Evolutionary conservation across 2,329 filamentous ascomycete genomes (phyloP).

Genomic region (Clarireedia hainanense): DNA sequence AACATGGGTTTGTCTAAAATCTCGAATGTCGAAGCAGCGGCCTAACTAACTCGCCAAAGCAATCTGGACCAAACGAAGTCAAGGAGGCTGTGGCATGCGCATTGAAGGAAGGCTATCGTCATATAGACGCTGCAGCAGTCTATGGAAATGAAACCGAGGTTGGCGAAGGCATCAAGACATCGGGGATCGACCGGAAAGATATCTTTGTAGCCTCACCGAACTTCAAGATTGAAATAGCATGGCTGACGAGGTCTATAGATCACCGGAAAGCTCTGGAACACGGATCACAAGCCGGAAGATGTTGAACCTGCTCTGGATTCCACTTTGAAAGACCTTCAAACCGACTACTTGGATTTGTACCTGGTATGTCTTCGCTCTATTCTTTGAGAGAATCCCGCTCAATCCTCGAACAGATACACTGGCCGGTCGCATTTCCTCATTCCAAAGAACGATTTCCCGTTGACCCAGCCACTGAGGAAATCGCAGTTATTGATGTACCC

Average conservation of each 20-base stretch:
- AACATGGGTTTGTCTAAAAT: constrained; percentile 27
- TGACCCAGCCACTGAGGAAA: constrained; percentile 13
- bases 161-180: constrained; percentile 62
- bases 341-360: constrained; percentile 76
- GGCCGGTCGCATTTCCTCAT: constrained; percentile 52
- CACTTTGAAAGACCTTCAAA: constrained; percentile 63
- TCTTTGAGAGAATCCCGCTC: background rate
- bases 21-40: background rate
- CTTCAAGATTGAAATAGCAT: background rate
- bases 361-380: constrained; percentile 32
- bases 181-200: constrained; percentile 56
- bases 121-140: constrained; percentile 56
- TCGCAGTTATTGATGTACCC: constrained; percentile 16
- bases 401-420: constrained; percentile 50
- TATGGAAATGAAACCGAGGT: constrained; percentile 81
- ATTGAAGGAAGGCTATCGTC: constrained; percentile 41
- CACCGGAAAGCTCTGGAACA: constrained; percentile 63
- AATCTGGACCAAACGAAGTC: constrained; percentile 35
- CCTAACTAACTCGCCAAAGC: constrained; percentile 32
- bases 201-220: constrained; percentile 38
- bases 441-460: constrained; percentile 14
- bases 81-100: constrained; percentile 31
- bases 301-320: constrained; percentile 60
- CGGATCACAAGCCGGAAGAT: constrained; percentile 64
- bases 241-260: constrained; percentile 38